Percentiles rank a stretch among this genome's conserved stretches.
Evolutionary conservation across 2,329 filamentous ascomycete genomes (phyloP).

Genomic region (Helotiales sp.): DNA sequence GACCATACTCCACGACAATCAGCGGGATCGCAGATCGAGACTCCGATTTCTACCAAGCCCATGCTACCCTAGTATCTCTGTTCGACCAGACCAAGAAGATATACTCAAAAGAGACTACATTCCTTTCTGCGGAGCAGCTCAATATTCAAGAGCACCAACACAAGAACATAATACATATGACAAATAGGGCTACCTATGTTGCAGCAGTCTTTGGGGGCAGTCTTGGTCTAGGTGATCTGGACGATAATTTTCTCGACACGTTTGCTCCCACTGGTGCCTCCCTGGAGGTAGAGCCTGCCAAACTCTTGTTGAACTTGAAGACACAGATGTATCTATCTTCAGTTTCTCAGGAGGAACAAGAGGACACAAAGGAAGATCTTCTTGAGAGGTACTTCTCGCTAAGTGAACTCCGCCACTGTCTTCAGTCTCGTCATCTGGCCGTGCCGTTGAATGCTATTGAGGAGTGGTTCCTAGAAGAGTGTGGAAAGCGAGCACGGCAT

Average conservation of each 20-base stretch:
- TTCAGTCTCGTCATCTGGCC: constrained; percentile 55
- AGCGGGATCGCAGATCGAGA: constrained; percentile 55
- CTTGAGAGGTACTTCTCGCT: constrained; percentile 62
- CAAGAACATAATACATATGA: constrained; percentile 60
- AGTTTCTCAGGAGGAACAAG: constrained; percentile 53
- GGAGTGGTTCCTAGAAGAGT: constrained; percentile 57
- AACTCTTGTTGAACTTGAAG: constrained; percentile 63
- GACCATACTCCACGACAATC: constrained; percentile 55
- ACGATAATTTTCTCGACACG: constrained; percentile 62
- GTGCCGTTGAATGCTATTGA: constrained; percentile 57
- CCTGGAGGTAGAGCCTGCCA: constrained; percentile 58
- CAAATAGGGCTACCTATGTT: constrained; percentile 65
- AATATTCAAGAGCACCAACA: constrained; percentile 52
- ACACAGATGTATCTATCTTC: constrained; percentile 67
- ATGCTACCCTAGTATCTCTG: constrained; percentile 58
- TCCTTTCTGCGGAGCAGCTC: constrained; percentile 53
- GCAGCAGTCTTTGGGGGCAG: constrained; percentile 64
- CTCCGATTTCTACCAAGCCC: constrained; percentile 59
- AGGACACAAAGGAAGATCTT: constrained; percentile 51
- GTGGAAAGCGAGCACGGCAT: constrained; percentile 54
- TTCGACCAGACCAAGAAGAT: constrained; percentile 65
- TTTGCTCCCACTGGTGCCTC: constrained; percentile 61
- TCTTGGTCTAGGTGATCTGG: constrained; percentile 63
- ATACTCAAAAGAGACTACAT: constrained; percentile 52
- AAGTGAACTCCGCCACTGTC: constrained; percentile 41